A percentile compares a stretch with the other conserved stretches of the same genome.
Evolutionary conservation across 495 filamentous ascomycete species (phyloP).

Genomic region (Ascobolus immersus): DNA sequence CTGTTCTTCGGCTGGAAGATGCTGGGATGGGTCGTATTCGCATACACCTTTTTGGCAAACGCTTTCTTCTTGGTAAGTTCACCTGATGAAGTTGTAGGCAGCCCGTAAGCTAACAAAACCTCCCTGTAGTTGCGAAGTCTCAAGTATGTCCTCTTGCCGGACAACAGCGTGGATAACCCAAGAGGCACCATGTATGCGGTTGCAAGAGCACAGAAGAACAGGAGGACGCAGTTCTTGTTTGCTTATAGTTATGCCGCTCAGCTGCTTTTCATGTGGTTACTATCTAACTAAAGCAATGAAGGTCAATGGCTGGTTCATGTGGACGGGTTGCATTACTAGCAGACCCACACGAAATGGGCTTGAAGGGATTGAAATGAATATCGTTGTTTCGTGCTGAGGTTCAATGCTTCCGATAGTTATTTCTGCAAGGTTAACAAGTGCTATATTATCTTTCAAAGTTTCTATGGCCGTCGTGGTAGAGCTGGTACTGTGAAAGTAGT

Average conservation of each 20-base stretch:
- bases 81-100: neutral
- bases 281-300: too few relatives aligned
- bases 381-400: too few relatives aligned
- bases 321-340: too few relatives aligned
- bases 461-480: too few relatives aligned
- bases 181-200: conserved; percentile 53
- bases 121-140: conserved; percentile 59
- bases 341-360: too few relatives aligned
- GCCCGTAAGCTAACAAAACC: neutral
- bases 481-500: too few relatives aligned
- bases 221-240: conserved; percentile 85
- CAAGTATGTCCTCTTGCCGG: conserved; percentile 85
- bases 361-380: too few relatives aligned
- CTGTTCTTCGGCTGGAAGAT: conserved; percentile 51
- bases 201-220: conserved; percentile 55
- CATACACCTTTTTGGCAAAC: conserved; percentile 77
- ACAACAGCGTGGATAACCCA: conserved; percentile 37
- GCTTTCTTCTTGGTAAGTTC: conserved; percentile 73
- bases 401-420: too few relatives aligned
- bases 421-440: too few relatives aligned
- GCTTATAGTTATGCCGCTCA: conserved; percentile 85
- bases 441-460: too few relatives aligned
- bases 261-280: conserved; percentile 81
- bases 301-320: too few relatives aligned
- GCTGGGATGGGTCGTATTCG: conserved; percentile 69